Base-by-base conservation (phyloP, 2,329 filamentous ascomycete species). In the Penicillium sclerotiorum region DNA sequence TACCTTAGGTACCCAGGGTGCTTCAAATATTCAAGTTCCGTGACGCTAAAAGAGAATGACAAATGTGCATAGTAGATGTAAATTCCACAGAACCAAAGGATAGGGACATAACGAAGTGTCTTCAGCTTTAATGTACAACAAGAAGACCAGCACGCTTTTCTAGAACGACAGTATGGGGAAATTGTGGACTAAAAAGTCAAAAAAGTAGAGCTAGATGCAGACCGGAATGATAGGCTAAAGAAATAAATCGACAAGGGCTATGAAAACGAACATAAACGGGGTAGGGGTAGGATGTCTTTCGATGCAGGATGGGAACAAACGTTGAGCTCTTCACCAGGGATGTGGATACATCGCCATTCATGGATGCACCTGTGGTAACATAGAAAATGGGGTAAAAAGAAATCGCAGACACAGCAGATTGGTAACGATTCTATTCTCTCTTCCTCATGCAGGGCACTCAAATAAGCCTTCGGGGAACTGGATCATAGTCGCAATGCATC, bases 401-500 rank as follows among this genome's bases (percentile, higher is more conserved):
- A 15, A 20, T 33, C 18, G 20, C 8, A 21, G 21, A 42, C n/a
- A n/a, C 23, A 37, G 28, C 25, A 47, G 41, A 20, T 20, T 35
- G 17, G 30, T 28, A 21, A 43, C 11, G 15, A 41, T 50, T 56
- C 49, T 46, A 57, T 61, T 45, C 50, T 42, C 56, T 38, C 25
- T 50, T 45, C 8, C 17, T 30, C 20, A 30, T 30, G 43, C 23
- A 30, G 18, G 7, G 43, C 32, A n/a, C 32, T 7, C n/a, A n/a
- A 38, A 27, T 47, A 21, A n/a, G 28, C 38, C 17, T 20, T 18
- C 15, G 22, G 20, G 32, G 25, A 21, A 49, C 25, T 27, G 36
- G 20, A 54, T 77, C 75, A 96, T 56, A 97, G 80, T 66, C 86
- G 85, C 60, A 99, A 75, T 69, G 94, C 91, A 66, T 88, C 85